phyloP scores from a whole-genome alignment of 139 green algal species.

The Zygnema cylindricum region DNA sequence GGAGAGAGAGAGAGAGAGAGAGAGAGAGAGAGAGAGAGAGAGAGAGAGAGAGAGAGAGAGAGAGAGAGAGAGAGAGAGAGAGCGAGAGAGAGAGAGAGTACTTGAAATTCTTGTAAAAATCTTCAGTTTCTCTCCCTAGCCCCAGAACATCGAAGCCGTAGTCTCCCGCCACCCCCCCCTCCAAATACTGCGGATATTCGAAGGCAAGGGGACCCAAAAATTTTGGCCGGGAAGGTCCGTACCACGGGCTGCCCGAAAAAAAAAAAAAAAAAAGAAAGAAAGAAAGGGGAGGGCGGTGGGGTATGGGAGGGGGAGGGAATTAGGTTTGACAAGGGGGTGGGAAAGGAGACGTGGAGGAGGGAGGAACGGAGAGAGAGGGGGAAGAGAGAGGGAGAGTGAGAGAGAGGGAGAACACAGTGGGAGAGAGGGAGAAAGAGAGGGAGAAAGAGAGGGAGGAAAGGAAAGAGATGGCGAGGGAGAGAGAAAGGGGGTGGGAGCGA shows the following conservation, averaged over 20 bases:
- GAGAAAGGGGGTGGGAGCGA: too few relatives aligned
- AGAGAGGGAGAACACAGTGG: too few relatives aligned
- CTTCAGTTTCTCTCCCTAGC: conserved; percentile 6
- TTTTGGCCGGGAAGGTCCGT: conserved; percentile 24
- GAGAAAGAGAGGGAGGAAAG: too few relatives aligned
- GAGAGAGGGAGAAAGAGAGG: too few relatives aligned
- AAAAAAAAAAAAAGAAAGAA: too few relatives aligned
- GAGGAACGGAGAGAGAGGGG: too few relatives aligned
- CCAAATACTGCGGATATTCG: conserved; percentile 47
- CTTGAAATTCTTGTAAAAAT: conserved; percentile 48
- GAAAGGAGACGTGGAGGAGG: background rate
- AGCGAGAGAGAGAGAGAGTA: too few relatives aligned
- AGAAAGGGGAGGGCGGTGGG: background rate
- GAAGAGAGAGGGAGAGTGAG: background rate
- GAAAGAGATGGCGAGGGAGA: too few relatives aligned
- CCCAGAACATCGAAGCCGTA: conserved; percentile 59
- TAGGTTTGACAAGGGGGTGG: background rate
- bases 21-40: conserved; percentile 8
- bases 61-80: too few relatives aligned
- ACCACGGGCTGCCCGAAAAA: conserved; percentile 29
- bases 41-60: background rate
- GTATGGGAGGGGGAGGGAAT: too few relatives aligned
- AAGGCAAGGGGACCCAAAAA: conserved; percentile 34
- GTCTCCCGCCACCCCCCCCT: conserved; percentile 53
- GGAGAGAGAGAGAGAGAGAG: background rate